phyloP scores from a whole-genome alignment of 1,284 basidiomycete species.

The Abortiporus biennis region DNA sequence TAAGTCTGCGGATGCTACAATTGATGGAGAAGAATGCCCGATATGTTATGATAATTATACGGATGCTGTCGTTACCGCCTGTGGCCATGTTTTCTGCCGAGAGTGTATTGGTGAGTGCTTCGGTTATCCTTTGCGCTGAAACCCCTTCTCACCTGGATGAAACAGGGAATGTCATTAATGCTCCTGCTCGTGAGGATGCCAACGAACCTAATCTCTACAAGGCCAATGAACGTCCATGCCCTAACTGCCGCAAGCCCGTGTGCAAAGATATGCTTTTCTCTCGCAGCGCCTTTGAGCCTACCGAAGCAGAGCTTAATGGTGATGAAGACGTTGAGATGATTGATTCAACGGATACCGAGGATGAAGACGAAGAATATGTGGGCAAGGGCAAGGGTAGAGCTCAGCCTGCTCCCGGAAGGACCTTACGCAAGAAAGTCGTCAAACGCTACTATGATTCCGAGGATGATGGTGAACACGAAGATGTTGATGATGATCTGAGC shows the following conservation, averaged over 20 bases:
- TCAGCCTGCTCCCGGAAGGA: slow-evolving; percentile 5
- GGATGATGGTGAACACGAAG: slow-evolving; percentile 23
- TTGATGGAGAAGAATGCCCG: slow-evolving; percentile 47
- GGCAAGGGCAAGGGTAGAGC: slow-evolving; percentile 14
- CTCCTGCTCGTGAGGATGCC: slow-evolving; percentile 24
- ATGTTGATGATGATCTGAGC: slow-evolving; percentile 33
- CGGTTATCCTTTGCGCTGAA: slow-evolving; percentile 7
- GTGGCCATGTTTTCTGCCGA: slow-evolving; percentile 45
- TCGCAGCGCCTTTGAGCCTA: slow-evolving; percentile 43
- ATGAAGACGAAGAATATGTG: slow-evolving; percentile 23
- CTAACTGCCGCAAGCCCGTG: slow-evolving; percentile 41
- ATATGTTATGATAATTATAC: slow-evolving; percentile 46
- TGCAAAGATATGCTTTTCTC: slow-evolving; percentile 36
- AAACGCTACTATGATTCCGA: slow-evolving; percentile 21
- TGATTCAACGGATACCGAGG: slow-evolving; percentile 14
- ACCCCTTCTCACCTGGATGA: too few species aligned
- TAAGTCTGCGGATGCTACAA: slow-evolving; percentile 40
- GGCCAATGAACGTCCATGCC: slow-evolving; percentile 40
- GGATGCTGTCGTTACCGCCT: slow-evolving; percentile 41
- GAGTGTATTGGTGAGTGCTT: slow-evolving; percentile 40
- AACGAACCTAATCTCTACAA: slow-evolving; percentile 27
- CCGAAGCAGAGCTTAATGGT: slow-evolving; percentile 33
- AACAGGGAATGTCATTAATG: slow-evolving; percentile 37
- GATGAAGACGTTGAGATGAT: slow-evolving; percentile 14
- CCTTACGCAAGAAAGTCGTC: slow-evolving; percentile 11